phyloP scores from a whole-genome alignment of 2,329 filamentous ascomycete genomes.

The Cladophialophora chaetospira region DNA sequence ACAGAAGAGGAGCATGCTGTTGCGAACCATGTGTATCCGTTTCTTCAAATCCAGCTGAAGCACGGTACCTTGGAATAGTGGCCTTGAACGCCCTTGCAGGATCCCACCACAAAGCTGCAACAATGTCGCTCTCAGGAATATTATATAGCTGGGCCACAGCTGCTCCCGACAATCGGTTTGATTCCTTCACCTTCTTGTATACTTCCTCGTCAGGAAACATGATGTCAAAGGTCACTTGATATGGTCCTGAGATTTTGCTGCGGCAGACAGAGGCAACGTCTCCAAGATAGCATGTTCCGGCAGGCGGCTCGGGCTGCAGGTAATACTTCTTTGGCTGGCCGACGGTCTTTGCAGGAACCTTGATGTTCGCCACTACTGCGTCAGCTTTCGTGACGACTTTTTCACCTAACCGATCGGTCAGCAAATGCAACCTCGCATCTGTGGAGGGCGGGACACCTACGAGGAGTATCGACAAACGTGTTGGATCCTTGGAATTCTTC shows the following conservation, averaged over 20 bases:
- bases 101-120: conserved; percentile 46
- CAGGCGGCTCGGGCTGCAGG: conserved; percentile 7
- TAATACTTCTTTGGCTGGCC: conserved; percentile 12
- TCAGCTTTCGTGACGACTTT: conserved; percentile 5
- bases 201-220: conserved; percentile 46
- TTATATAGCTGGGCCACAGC: conserved; percentile 36
- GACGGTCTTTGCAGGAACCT: background rate
- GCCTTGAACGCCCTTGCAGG: conserved; percentile 52
- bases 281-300: conserved; percentile 27
- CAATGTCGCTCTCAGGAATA: conserved; percentile 34
- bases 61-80: conserved; percentile 44
- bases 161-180: conserved; percentile 39
- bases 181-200: conserved; percentile 42
- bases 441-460: background rate
- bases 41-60: conserved; percentile 41
- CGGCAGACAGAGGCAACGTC: conserved; percentile 49
- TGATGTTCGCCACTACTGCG: background rate
- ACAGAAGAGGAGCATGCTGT: conserved; percentile 43
- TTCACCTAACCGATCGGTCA: background rate
- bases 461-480: conserved; percentile 7
- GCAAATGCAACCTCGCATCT: background rate
- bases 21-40: conserved; percentile 45
- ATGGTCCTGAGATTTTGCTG: conserved; percentile 56
- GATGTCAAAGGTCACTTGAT: conserved; percentile 56
- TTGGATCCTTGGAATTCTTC: conserved; percentile 12